Evolutionary conservation across 2,329 filamentous ascomycete species (phyloP).

Genomic region (Alternaria sp.): DNA sequence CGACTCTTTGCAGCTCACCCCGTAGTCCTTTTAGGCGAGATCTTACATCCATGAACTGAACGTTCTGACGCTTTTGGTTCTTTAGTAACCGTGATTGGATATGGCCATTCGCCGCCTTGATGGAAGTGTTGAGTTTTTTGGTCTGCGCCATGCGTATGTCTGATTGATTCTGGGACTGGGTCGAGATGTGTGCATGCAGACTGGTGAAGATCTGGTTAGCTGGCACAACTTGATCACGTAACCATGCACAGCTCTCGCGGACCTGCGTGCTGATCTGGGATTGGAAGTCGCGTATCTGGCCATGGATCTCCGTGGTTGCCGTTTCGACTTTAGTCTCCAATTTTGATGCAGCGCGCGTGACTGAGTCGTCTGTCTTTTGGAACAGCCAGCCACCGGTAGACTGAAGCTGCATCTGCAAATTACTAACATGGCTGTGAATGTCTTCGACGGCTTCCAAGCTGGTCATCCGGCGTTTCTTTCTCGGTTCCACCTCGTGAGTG

Average conservation of each 20-base stretch:
- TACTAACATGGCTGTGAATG: not conserved
- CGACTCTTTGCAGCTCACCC: not conserved
- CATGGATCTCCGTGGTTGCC: not conserved
- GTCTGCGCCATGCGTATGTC: not conserved
- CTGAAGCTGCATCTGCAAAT: not conserved
- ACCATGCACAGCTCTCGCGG: not conserved
- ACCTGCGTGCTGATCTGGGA: not conserved
- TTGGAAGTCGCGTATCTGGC: not conserved
- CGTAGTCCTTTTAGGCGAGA: not conserved
- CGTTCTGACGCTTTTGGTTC: not conserved
- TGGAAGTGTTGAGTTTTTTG: not conserved
- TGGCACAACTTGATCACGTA: not conserved
- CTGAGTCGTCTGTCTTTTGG: not conserved
- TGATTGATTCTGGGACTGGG: not conserved
- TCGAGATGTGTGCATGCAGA: not conserved
- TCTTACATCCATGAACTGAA: not conserved
- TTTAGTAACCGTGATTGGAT: not conserved
- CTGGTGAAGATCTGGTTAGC: not conserved
- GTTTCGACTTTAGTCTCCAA: not conserved
- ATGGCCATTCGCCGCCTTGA: not conserved
- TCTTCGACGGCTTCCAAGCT: not conserved
- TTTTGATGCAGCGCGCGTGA: not conserved
- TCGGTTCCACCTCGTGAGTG: not conserved
- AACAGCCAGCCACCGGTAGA: not conserved
- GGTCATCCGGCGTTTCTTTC: not conserved